Conservation (phyloP, 257 asterid genomes). For the Ballota nigra region DNA sequence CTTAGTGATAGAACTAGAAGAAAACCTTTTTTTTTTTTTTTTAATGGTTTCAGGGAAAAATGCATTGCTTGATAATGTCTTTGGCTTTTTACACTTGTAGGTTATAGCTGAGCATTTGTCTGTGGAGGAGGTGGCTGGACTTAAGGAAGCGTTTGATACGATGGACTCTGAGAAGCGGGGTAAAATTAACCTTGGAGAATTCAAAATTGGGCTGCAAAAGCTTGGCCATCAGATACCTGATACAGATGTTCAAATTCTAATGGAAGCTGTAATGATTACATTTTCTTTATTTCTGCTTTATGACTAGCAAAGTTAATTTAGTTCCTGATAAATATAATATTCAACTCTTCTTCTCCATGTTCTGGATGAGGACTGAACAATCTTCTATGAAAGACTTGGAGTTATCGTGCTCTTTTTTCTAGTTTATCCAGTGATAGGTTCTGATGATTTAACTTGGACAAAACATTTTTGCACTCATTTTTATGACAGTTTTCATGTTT, state of each 20-base stretch:
- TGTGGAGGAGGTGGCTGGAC: slow-evolving; percentile 69
- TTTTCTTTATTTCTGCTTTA: slow-evolving; percentile 5
- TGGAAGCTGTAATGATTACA: slow-evolving; percentile 64
- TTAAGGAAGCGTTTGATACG: slow-evolving; percentile 60
- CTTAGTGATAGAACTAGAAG: background rate
- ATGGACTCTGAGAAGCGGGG: slow-evolving; percentile 64
- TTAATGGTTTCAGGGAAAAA: background rate
- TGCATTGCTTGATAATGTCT: slow-evolving; percentile 3
- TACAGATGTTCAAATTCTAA: slow-evolving; percentile 60
- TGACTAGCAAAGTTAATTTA: background rate
- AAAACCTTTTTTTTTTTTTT: background rate
- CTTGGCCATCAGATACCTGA: slow-evolving; percentile 70
- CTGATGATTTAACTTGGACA: background rate
- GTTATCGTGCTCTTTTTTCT: background rate
- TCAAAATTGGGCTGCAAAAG: slow-evolving; percentile 52
- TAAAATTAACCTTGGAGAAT: slow-evolving; percentile 49
- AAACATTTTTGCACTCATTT: background rate
- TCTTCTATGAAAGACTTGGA: background rate
- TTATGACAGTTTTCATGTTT: too few species aligned
- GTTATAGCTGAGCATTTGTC: slow-evolving; percentile 73
- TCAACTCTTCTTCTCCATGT: background rate
- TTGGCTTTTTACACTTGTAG: slow-evolving; percentile 34
- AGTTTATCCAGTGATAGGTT: background rate
- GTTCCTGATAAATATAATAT: background rate
- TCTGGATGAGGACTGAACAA: background rate